Conservation (phyloP, 768 basidiomycete genomes). For the Mycena polygramma region DNA sequence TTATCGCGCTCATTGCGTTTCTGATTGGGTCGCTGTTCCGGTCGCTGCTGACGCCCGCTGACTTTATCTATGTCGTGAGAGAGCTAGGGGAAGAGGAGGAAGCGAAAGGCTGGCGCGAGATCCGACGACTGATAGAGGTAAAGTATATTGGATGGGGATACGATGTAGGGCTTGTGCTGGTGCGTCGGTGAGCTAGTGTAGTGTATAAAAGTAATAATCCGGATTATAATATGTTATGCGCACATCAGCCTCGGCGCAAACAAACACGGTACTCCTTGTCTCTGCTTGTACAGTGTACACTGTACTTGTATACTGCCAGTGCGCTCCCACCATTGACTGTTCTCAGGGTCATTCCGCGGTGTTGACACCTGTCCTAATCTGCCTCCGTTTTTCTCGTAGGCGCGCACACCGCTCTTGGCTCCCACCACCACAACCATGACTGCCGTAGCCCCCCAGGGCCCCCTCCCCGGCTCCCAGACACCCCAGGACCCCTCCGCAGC, state of each 20-base stretch:
- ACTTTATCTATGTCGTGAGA: constrained; percentile 86
- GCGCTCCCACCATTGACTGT: too few relatives aligned
- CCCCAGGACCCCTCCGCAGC: constrained; percentile 34
- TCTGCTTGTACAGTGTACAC: constrained; percentile 1
- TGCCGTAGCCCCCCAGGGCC: constrained; percentile 32
- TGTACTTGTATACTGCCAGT: too few relatives aligned
- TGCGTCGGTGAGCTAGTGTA: constrained; percentile 63
- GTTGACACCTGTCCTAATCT: constrained; percentile 32
- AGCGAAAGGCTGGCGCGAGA: constrained; percentile 84
- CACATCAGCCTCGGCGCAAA: neutral
- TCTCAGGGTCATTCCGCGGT: too few relatives aligned
- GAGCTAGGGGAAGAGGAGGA: constrained; percentile 68
- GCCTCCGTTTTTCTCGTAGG: constrained; percentile 36
- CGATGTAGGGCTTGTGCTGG: constrained; percentile 90
- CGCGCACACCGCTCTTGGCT: constrained; percentile 26
- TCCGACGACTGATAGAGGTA: constrained; percentile 83
- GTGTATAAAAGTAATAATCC: constrained; percentile 4
- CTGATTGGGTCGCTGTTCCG: constrained; percentile 92
- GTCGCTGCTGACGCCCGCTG: constrained; percentile 89
- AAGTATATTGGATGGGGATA: constrained; percentile 87
- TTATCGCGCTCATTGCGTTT: constrained; percentile 89
- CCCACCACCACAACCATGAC: constrained; percentile 35
- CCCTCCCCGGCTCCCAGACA: constrained; percentile 26
- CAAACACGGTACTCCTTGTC: constrained; percentile 2
- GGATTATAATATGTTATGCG: constrained; percentile 23